These are phyloP conservation scores for Mallotus repandus DNA, from an alignment of 441 rosid species.

Conservation along the genomic window DNA sequence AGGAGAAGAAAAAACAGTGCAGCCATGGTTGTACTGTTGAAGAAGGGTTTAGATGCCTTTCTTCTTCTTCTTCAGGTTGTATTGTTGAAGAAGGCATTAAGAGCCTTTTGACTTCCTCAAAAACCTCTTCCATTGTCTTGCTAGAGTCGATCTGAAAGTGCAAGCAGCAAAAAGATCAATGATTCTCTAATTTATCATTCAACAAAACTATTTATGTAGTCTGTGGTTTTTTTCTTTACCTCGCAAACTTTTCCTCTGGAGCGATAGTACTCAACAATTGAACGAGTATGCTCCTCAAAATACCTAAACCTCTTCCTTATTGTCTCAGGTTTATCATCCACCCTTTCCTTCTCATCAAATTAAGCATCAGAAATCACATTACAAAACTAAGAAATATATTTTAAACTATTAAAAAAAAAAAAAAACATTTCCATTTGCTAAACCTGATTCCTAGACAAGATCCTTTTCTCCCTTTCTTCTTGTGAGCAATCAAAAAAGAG, in stretches of 20 bases:
- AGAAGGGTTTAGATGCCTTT: not conserved
- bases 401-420: too few species aligned
- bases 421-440: not conserved
- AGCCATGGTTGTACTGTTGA: too few species aligned
- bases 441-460: slow-evolving; percentile 65
- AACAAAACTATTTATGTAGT: too few species aligned
- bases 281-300: slow-evolving; percentile 6
- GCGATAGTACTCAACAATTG: not conserved
- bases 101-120: not conserved
- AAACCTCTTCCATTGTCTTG: slow-evolving; percentile 6
- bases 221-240: not conserved
- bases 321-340: not conserved
- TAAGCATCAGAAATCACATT: not conserved
- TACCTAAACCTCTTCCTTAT: slow-evolving; percentile 2
- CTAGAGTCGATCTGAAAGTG: slow-evolving; percentile 2
- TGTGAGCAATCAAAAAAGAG: slow-evolving; percentile 64
- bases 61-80: not conserved
- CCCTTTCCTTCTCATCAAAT: slow-evolving; percentile 5
- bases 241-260: not conserved
- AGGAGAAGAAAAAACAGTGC: too few species aligned
- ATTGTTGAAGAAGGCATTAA: not conserved
- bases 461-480: slow-evolving; percentile 62
- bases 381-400: not conserved
- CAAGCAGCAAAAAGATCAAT: not conserved
- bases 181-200: not conserved